phyloP scores from a whole-genome alignment of 805 yeast genomes.

The Myxozyma kluyveri region DNA sequence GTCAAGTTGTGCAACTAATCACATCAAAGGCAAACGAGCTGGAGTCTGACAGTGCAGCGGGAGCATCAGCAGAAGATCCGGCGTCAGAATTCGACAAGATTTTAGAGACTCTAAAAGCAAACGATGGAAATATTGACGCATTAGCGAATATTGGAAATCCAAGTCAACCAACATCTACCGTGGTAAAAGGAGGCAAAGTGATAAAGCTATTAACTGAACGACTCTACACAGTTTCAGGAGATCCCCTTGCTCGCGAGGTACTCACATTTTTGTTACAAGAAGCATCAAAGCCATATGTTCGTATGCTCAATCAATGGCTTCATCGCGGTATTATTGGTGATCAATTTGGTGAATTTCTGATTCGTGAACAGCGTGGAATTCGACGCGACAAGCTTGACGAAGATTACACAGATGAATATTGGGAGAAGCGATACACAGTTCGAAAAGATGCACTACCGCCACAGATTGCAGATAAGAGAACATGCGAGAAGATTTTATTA shows the following conservation, averaged over 20 bases:
- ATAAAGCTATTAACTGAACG: constrained; percentile 60
- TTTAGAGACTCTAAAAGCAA: constrained; percentile 42
- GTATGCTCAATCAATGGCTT: constrained; percentile 77
- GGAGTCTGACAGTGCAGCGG: constrained; percentile 8
- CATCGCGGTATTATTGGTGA: constrained; percentile 70
- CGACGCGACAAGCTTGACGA: constrained; percentile 32
- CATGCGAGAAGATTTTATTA: constrained; percentile 63
- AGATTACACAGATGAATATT: constrained; percentile 41
- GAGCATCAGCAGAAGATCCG: constrained; percentile 36
- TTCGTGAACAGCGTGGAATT: constrained; percentile 43
- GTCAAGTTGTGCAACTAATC: constrained; percentile 50
- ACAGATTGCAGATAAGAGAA: constrained; percentile 51
- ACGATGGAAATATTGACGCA: constrained; percentile 36
- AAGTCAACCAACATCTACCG: constrained; percentile 30
- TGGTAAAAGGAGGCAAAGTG: constrained; percentile 70
- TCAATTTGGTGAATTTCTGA: constrained; percentile 76
- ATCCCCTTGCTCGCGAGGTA: constrained; percentile 53
- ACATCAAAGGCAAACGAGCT: constrained; percentile 33
- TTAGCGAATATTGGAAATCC: constrained; percentile 20
- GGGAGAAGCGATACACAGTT: constrained; percentile 60
- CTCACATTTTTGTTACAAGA: constrained; percentile 52
- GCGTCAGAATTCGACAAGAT: constrained; percentile 43
- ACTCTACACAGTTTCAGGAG: constrained; percentile 63
- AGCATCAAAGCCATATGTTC: constrained; percentile 61
- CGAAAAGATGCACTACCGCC: constrained; percentile 71